A percentile compares a stretch with the other conserved stretches of the same genome.
These are phyloP conservation scores for Calonectria henricotiae DNA, from an alignment of 2,329 filamentous ascomycete species.

Conservation along the genomic window DNA sequence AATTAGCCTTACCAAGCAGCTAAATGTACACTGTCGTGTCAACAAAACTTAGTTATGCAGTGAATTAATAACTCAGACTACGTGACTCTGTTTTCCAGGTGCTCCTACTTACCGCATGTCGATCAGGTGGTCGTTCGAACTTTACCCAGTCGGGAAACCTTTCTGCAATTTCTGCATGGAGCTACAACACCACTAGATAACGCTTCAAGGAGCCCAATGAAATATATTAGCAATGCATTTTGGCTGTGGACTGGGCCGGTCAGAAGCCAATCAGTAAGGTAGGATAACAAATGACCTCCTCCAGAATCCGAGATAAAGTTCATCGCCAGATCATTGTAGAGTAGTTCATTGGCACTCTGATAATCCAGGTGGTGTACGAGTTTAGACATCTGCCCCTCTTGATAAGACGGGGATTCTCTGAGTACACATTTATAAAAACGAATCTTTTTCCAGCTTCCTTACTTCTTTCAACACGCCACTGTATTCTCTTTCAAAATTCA, in stretches of 20 bases:
- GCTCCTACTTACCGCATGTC: background rate
- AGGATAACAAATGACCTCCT: background rate
- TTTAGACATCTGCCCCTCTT: background rate
- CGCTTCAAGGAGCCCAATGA: background rate
- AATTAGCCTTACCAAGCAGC: too few relatives aligned
- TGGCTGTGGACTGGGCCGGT: background rate
- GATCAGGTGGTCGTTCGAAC: background rate
- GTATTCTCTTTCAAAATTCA: too few relatives aligned
- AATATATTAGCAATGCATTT: background rate
- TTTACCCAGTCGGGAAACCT: constrained; percentile 6
- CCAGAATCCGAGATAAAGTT: background rate
- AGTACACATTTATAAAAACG: background rate
- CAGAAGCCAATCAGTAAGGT: background rate
- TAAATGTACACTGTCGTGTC: too few relatives aligned
- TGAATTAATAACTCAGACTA: background rate
- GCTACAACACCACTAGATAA: constrained; percentile 8
- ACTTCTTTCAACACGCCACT: too few relatives aligned
- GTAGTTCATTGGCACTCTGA: background rate
- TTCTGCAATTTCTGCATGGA: constrained; percentile 3
- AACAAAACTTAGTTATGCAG: too few relatives aligned
- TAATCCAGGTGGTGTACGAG: background rate
- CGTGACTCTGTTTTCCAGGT: background rate
- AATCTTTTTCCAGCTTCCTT: background rate
- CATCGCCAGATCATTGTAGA: background rate
- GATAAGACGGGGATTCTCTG: background rate